Conservation (phyloP, 2,329 filamentous ascomycete species). For the Thielaviopsis populi region DNA sequence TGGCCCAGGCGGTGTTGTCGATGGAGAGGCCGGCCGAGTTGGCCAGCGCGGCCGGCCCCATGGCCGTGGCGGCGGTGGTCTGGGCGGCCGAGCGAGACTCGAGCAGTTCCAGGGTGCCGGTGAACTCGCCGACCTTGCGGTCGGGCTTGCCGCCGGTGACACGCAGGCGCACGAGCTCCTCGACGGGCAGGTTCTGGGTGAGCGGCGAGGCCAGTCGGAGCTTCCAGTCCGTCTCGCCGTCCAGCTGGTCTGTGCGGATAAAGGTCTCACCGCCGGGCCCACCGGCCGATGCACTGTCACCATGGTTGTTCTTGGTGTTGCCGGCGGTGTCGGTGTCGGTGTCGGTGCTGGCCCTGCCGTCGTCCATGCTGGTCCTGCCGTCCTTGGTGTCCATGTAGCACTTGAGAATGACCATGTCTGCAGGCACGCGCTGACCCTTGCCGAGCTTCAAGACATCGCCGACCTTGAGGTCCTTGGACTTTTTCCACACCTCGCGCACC, state of each 20-base stretch:
- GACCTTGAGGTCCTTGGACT: slow-evolving; percentile 77
- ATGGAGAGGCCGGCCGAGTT: slow-evolving; percentile 67
- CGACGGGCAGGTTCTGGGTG: slow-evolving; percentile 60
- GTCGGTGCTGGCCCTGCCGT: slow-evolving; percentile 23
- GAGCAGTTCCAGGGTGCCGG: slow-evolving; percentile 69
- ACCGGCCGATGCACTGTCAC: background rate
- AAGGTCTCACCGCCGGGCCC: slow-evolving; percentile 68
- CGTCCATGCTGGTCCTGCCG: slow-evolving; percentile 18
- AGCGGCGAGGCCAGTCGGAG: slow-evolving; percentile 73
- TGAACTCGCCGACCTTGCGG: slow-evolving; percentile 85
- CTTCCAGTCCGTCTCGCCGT: slow-evolving; percentile 99
- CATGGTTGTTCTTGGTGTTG: slow-evolving; percentile 26
- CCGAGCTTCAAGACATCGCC: slow-evolving; percentile 87
- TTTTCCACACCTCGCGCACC: slow-evolving; percentile 56
- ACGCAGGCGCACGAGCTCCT: slow-evolving; percentile 53
- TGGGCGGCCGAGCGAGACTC: slow-evolving; percentile 38
- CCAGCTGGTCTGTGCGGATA: slow-evolving; percentile 90
- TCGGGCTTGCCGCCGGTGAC: slow-evolving; percentile 83
- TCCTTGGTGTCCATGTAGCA: slow-evolving; percentile 37
- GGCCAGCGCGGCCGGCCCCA: slow-evolving; percentile 20
- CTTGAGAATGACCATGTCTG: slow-evolving; percentile 86
- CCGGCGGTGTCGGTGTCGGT: background rate
- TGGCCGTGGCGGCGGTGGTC: slow-evolving; percentile 21
- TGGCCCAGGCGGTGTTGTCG: slow-evolving; percentile 97
- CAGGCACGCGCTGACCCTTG: slow-evolving; percentile 86